Evolutionary conservation across 345 rosid species (phyloP).

Genomic region (Salix brachista): DNA sequence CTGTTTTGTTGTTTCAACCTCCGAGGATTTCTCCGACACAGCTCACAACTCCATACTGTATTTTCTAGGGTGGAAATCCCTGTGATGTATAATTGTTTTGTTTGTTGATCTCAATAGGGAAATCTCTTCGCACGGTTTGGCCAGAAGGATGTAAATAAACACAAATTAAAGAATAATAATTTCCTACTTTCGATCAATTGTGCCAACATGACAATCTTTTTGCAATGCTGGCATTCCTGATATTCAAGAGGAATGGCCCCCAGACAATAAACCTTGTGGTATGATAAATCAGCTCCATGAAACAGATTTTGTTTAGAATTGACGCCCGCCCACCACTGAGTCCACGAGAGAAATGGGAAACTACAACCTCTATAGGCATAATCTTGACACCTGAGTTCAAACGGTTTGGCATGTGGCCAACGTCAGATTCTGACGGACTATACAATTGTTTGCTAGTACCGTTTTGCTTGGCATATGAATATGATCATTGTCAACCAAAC

Average conservation of each 20-base stretch:
- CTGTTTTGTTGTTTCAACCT: neutral
- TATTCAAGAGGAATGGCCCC: neutral
- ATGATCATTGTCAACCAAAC: neutral
- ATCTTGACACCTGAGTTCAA: neutral
- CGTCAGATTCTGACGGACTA: no score
- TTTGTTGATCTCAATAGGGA: neutral
- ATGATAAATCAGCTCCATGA: neutral
- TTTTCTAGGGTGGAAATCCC: neutral
- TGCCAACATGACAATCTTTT: neutral
- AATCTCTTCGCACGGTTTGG: neutral
- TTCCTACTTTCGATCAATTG: neutral
- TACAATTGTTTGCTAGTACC: neutral
- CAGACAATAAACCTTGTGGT: neutral
- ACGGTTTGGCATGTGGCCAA: neutral
- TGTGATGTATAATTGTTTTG: neutral
- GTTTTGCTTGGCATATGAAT: neutral
- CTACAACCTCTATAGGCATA: neutral
- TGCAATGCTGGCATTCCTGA: neutral
- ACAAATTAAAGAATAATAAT: neutral
- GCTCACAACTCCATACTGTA: neutral
- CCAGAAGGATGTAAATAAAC: neutral
- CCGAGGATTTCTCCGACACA: neutral
- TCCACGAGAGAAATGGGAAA: neutral
- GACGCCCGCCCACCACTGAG: neutral
- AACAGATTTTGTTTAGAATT: neutral